A percentile compares a stretch with the other conserved stretches of the same genome.
These are phyloP conservation scores for Geranium rotundifolium DNA, from an alignment of 345 rosid genomes.

Conservation along the genomic window DNA sequence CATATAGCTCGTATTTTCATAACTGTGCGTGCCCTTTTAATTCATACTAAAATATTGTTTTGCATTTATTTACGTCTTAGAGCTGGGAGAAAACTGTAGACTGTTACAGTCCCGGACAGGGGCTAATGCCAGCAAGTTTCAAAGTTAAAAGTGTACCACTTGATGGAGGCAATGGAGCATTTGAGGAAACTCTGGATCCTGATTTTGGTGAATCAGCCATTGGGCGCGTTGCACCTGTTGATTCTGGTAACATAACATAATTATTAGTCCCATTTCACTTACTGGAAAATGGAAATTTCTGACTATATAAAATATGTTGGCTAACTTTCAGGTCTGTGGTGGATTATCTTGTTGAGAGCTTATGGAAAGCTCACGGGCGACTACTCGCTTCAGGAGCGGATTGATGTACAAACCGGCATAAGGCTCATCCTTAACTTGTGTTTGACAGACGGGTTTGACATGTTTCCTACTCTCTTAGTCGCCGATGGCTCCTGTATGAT, in stretches of 20 bases:
- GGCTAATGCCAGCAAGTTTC: slow-evolving; percentile 96
- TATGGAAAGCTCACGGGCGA: slow-evolving; percentile 90
- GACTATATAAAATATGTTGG: background rate
- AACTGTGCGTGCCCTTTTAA: too few species aligned
- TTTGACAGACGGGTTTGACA: slow-evolving; percentile 83
- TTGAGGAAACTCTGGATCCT: slow-evolving; percentile 80
- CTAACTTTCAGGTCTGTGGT: slow-evolving; percentile 59
- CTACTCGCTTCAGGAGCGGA: slow-evolving; percentile 73
- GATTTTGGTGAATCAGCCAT: slow-evolving; percentile 97
- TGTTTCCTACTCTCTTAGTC: slow-evolving; percentile 90
- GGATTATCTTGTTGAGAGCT: slow-evolving; percentile 86
- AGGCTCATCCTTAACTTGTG: slow-evolving; percentile 71
- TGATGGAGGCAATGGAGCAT: slow-evolving; percentile 48
- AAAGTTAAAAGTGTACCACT: slow-evolving; percentile 62
- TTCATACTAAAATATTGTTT: background rate
- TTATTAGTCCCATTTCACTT: background rate
- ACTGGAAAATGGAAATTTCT: background rate
- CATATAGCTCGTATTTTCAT: background rate
- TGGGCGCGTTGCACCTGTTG: slow-evolving; percentile 96
- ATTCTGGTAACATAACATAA: slow-evolving; percentile 49
- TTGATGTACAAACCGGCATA: slow-evolving; percentile 96
- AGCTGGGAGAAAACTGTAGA: slow-evolving; percentile 99
- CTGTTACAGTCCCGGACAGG: slow-evolving; percentile 94
- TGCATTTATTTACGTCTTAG: slow-evolving; percentile 29
- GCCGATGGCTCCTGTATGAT: slow-evolving; percentile 98